Evolutionary conservation across 2,329 filamentous ascomycete species (phyloP), one percentile per base, ranked within the genome.

Genomic region (Talaromyces marneffei): DNA sequence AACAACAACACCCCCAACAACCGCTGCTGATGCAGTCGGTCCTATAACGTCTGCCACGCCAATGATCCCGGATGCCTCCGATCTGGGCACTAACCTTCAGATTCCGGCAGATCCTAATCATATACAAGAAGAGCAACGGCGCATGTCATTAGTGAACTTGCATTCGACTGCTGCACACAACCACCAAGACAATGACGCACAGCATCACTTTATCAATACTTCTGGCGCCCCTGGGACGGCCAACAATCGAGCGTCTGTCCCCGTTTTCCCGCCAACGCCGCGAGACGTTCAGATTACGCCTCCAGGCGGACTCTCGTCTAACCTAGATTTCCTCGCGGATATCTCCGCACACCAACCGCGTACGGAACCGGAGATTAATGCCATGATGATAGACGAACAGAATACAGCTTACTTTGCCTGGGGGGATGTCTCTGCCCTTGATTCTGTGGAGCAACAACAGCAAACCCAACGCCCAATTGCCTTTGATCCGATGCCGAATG

Each of bases 301-400:
- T 25, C 63, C 72, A 3, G 72, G 65, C 3, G 64, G 70, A 59
- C 63, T 73, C 14, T 70, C 73, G 18, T 72, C 74, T 31, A 76
- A 77, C 20, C 68, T 79, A 44, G 74, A 77, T 53, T 75, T 76
- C 52, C 70, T 80, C 3, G 72, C 73, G 4, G 67, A 74, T 29
- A 67, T 74, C 31, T 75, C 72, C 20, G 67, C 68, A 5, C 71
- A 75, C 50, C 72, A 74, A 53, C 66, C 66, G 12, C 72, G 72
- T 12, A 67, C 66, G 3, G 71, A 70, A 25, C 57, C 69, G 6
- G 67, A 73, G 7, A 61, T 68, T 16, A 66, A 68, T 33, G 60
- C 66, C 7, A 68, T 73, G 64, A 68, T 69, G 40, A 65, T 70
- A 3, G 69, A 70, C 27, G 70, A 69, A 44, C 69, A 71, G 37